Conservation (phyloP, 148 eudicot genomes). For the Amaranthus hypochondriacus region DNA sequence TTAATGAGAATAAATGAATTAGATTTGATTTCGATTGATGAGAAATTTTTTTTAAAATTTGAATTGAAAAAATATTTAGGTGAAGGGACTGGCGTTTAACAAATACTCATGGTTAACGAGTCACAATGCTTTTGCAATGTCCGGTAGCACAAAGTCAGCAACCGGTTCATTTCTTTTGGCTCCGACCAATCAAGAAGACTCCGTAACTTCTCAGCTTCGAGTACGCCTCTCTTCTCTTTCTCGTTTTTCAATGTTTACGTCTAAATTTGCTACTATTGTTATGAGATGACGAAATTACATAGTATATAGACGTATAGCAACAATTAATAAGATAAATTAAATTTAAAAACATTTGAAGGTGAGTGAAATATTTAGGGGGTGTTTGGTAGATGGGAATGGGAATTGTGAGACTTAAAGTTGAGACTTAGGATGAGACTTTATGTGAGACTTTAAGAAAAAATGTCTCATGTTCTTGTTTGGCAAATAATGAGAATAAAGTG, state of each 20-base stretch:
- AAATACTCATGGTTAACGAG: slow-evolving; percentile 84
- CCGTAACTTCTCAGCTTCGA: slow-evolving; percentile 62
- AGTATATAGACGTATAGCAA: too few species aligned
- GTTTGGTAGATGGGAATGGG: too few species aligned
- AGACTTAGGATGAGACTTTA: too few species aligned
- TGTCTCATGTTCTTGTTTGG: too few species aligned
- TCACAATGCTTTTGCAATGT: slow-evolving; percentile 68
- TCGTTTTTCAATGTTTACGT: not conserved
- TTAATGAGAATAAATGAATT: not conserved
- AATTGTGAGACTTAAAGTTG: too few species aligned
- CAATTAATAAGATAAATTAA: too few species aligned
- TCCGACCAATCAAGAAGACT: slow-evolving; percentile 80
- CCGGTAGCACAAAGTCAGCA: slow-evolving; percentile 45
- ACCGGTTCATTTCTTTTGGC: slow-evolving; percentile 53
- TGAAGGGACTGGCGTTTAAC: slow-evolving; percentile 70
- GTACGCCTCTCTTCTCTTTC: slow-evolving; percentile 18
- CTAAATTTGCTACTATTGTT: too few species aligned
- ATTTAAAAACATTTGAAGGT: too few species aligned
- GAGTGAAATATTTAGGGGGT: too few species aligned
- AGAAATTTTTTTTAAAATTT: not conserved
- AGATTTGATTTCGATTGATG: not conserved
- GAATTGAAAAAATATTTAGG: slow-evolving; percentile 27
- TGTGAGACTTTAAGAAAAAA: too few species aligned
- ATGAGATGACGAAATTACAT: too few species aligned
- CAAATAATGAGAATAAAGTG: too few species aligned